Percentiles rank a stretch among this genome's conserved stretches.
Conservation (phyloP, 140 eudicot species). For the Senecio squalidus region DNA sequence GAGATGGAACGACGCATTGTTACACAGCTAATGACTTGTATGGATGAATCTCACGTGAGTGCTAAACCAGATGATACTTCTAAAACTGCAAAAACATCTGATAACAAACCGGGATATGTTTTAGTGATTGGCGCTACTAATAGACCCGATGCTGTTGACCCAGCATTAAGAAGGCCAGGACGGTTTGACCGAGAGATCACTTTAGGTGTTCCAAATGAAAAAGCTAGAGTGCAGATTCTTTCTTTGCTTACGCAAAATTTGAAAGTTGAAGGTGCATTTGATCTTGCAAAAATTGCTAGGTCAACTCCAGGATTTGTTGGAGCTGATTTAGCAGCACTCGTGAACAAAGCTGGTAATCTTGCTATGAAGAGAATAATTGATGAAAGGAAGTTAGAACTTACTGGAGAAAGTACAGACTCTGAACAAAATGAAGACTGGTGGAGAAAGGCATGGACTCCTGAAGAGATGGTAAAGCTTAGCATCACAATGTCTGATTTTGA, state of each 20-base stretch:
- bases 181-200: constrained; percentile 33
- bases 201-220: constrained; percentile 50
- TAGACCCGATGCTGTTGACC: not conserved
- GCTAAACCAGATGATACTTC: not conserved
- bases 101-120: not conserved
- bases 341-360: constrained; percentile 43
- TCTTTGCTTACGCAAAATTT: constrained; percentile 30
- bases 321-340: constrained; percentile 43
- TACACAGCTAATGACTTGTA: not conserved
- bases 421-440: constrained; percentile 34
- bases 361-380: constrained; percentile 31
- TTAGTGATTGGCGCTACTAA: not conserved
- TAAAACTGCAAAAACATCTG: not conserved
- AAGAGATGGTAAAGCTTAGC: constrained; percentile 16
- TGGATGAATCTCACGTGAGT: not conserved
- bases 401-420: constrained; percentile 4
- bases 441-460: constrained; percentile 43
- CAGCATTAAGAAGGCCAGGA: not conserved
- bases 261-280: constrained; percentile 47
- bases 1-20: not conserved
- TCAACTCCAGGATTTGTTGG: constrained; percentile 61
- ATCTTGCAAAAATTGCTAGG: constrained; percentile 43
- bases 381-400: constrained; percentile 30
- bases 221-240: constrained; percentile 46
- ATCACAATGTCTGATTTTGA: constrained; percentile 58